Evolutionary conservation across 1,284 basidiomycete genomes (phyloP), one percentile per base, ranked within the genome.

Genomic region (Pseudozyma hubeiensis): DNA sequence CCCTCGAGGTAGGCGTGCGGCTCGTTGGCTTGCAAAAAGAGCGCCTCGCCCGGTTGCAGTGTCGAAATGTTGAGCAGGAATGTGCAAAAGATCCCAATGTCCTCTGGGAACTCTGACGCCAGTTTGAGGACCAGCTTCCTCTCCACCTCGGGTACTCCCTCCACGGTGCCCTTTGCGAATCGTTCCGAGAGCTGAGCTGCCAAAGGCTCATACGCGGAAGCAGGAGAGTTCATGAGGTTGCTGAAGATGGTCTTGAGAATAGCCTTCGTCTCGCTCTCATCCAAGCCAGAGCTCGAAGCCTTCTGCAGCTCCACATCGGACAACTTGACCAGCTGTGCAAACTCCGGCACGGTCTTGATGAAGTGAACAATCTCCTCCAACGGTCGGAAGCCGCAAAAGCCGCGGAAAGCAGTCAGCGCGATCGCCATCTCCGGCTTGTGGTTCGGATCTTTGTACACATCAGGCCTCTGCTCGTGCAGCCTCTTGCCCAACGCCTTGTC

Each of bases 341-440:
- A 88, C 84, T 99, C 96, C 47, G 92, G 91, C 0, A 93, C 91
- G 33, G 84, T 85, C 34, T 86, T 81, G 60, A 99, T 88, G 84
- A 90, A 89, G 7, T 87, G 84, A 13, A 89, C 88, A 77, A 97
- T 93, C 55, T 90, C 87, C 0, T 87, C 81, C 1, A 94, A 88
- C 5, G 94, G 94, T 11, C 91, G 88, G 86, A 97, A 97, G 34
- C 94, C 94, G 82, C 94, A 97, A 81, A 99, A 89, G 0, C 93
- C 97, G 40, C 88, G 88, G 87, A 99, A 99, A 7, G 91, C 89
- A 0, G 94, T 95, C 58, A 99, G 86, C 1, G 97, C 97, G 53
- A 99, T 89, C 11, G 95, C 94, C 93, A 99, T 97, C 85, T 99
- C 97, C 4, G 97, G 97, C 86, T 97, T 97, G 82, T 97, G 94